A percentile compares a stretch with the other conserved stretches of the same genome.
These are phyloP conservation scores for Trichoderma arundinaceum DNA, from an alignment of 2,329 filamentous ascomycete species.

Conservation along the genomic window DNA sequence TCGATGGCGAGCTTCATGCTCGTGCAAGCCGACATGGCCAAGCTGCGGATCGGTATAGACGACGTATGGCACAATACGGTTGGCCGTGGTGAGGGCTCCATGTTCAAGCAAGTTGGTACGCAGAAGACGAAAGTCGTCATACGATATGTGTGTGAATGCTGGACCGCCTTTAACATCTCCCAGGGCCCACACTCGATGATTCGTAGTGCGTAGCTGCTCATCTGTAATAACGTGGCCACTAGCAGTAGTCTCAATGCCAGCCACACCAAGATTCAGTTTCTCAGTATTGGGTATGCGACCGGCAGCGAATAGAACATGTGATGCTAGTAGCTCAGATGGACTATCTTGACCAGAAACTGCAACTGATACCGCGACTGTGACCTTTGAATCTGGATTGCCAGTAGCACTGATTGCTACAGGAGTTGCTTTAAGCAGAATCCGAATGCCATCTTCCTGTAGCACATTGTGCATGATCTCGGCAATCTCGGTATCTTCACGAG, in stretches of 20 bases:
- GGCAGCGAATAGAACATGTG: conserved; percentile 57
- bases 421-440: conserved; percentile 47
- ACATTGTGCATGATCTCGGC: conserved; percentile 51
- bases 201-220: conserved; percentile 52
- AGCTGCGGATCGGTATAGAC: conserved; percentile 61
- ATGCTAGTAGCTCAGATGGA: conserved; percentile 32
- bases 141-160: conserved; percentile 62
- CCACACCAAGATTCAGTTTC: conserved; percentile 48
- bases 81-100: conserved; percentile 36
- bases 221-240: conserved; percentile 53
- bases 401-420: conserved; percentile 34
- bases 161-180: conserved; percentile 59
- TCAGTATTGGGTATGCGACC: conserved; percentile 59
- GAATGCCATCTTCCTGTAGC: conserved; percentile 53
- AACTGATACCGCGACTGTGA: conserved; percentile 33
- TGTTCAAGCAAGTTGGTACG: conserved; percentile 45
- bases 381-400: neutral
- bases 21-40: conserved; percentile 56
- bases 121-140: conserved; percentile 61
- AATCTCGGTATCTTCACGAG: conserved; percentile 56
- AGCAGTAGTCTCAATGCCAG: conserved; percentile 48
- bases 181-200: conserved; percentile 52
- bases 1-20: conserved; percentile 41
- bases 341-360: conserved; percentile 31
- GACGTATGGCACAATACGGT: conserved; percentile 49